Conservation (phyloP, 2,329 filamentous ascomycete species). For the Kalaharituber pfeilii region DNA sequence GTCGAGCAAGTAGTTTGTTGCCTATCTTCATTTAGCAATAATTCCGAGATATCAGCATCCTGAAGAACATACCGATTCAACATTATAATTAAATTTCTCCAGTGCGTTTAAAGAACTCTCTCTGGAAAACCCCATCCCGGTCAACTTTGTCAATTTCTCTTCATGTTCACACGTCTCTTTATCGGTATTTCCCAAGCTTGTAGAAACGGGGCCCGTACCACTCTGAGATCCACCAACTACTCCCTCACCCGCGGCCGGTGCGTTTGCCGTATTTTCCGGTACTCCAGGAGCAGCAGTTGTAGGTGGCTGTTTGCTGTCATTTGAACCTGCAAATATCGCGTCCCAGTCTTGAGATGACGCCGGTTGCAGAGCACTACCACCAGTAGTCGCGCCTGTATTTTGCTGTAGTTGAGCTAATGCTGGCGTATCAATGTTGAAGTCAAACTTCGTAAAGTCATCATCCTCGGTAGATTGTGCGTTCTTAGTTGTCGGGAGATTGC, state of each 20-base stretch:
- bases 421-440: conserved; percentile 30
- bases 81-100: conserved; percentile 15
- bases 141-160: conserved; percentile 16
- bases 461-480: conserved; percentile 22
- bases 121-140: conserved; percentile 18
- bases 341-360: conserved; percentile 70
- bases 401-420: conserved; percentile 26
- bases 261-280: neutral
- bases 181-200: conserved; percentile 2
- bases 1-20: conserved; percentile 2
- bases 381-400: conserved; percentile 16
- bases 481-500: neutral
- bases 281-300: neutral
- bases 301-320: neutral
- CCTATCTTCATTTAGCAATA: neutral
- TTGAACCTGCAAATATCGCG: conserved; percentile 55
- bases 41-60: neutral
- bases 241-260: conserved; percentile 1
- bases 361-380: conserved; percentile 22
- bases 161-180: conserved; percentile 6
- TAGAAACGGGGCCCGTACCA: conserved; percentile 11
- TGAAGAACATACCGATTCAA: conserved; percentile 12
- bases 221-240: neutral
- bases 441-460: conserved; percentile 36
- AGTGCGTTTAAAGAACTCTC: conserved; percentile 18